Evolutionary conservation across 1,139 yeast species (phyloP), one percentile per base, ranked within the genome.

Genomic region (Yamadazyma conglobata): DNA sequence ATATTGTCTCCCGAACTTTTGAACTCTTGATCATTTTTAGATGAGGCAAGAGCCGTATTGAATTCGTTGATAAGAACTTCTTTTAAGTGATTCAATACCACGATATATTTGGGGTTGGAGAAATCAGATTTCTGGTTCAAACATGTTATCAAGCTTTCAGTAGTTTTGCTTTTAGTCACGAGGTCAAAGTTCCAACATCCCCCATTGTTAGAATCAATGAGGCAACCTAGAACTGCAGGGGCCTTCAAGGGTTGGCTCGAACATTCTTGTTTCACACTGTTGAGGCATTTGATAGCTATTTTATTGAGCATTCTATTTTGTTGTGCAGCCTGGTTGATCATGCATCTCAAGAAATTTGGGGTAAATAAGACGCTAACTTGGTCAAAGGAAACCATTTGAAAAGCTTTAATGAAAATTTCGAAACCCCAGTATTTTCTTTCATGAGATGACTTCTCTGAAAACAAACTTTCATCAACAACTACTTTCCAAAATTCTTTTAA

Each of bases 351-450:
- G 20, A 89, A 64, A 53, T 89, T 87, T 15, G 77, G 77, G 3
- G 88, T 74, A 49, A 89, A 74, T 10, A 28, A 11, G 6, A 12
- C 18, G 7, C 22, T 14, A 1, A 80, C 51, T 17, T 57, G 52
- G 2, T 55, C 48, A 1, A 56, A 43, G 0, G 68, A 52, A 6
- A 38, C 39, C 1, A 33, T 20, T 31, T 33, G 44, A 17, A 81
- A 53, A 28, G 77, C 68, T 30, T 71, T 63, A 22, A 58, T 64
- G 43, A 89, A 77, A 5, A 89, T 70, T 45, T 84, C 84, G 46
- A 89, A 77, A 0, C 97, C 98, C 75, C 87, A 75, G 54, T 72
- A 85, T 51, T 89, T 91, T 39, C 96, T 70, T 54, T 89, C 97
- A 25, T 80, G 77, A 1, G 96, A 85, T 0, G 96, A 70, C 42